Percentiles rank a stretch among this genome's conserved stretches.
phyloP scores from a whole-genome alignment of 768 basidiomycete genomes.

The Suillus luteus region DNA sequence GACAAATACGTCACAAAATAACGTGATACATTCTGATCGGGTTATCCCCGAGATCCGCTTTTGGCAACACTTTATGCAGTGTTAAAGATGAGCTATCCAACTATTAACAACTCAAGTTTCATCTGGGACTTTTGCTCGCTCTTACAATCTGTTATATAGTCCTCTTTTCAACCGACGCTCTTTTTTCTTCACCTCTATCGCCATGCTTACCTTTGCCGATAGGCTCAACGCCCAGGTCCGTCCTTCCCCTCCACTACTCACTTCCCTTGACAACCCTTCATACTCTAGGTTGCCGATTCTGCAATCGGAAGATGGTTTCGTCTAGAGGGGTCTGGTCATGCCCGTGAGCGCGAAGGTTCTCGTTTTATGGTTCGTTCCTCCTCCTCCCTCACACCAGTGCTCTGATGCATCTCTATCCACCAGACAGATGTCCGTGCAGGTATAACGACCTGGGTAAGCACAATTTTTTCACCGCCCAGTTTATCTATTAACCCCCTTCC shows the following conservation, averaged over 20 bases:
- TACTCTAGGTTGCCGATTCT: constrained; percentile 40
- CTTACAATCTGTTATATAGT: constrained; percentile 24
- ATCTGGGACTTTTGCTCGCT: neutral
- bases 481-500: constrained; percentile 10
- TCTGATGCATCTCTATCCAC: neutral
- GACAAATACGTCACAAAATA: neutral
- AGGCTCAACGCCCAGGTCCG: constrained; percentile 43
- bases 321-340: constrained; percentile 70
- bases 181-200: constrained; percentile 16
- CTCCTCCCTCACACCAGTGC: constrained; percentile 15
- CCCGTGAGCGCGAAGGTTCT: constrained; percentile 62
- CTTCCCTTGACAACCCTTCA: neutral
- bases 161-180: constrained; percentile 18
- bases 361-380: constrained; percentile 52
- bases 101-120: neutral
- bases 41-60: neutral
- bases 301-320: constrained; percentile 66
- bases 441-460: constrained; percentile 75
- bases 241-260: neutral
- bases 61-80: neutral
- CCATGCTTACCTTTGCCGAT: constrained; percentile 43
- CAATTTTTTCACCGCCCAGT: constrained; percentile 4
- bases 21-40: constrained; percentile 1
- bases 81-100: neutral
- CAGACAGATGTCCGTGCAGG: constrained; percentile 82